phyloP scores from a whole-genome alignment of 176 grass and related monocot genomes.

The Oryza glumipatula region DNA sequence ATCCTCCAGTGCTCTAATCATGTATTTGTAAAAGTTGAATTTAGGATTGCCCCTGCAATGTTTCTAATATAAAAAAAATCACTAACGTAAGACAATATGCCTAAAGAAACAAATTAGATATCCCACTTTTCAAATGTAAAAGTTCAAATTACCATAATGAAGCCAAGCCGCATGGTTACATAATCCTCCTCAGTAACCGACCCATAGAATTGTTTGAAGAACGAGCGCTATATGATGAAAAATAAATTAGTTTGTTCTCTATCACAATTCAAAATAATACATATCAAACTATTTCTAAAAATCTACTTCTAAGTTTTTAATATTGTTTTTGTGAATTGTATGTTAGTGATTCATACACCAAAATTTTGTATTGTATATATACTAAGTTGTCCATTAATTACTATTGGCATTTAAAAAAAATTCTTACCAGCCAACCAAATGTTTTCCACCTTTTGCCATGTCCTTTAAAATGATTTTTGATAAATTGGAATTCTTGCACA shows the following conservation, averaged over 20 bases:
- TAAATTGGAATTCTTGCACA: slow-evolving; percentile 55
- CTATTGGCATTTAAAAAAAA: not conserved
- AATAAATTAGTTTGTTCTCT: not conserved
- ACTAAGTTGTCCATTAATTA: not conserved
- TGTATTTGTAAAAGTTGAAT: slow-evolving; percentile 87
- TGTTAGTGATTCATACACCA: not conserved
- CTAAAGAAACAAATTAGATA: not conserved
- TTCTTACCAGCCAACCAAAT: slow-evolving; percentile 62
- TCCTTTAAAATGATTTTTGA: slow-evolving; percentile 48
- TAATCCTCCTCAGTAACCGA: slow-evolving; percentile 71
- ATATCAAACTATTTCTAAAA: not conserved
- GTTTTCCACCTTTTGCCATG: slow-evolving; percentile 48
- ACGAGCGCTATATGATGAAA: slow-evolving; percentile 67
- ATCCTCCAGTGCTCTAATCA: slow-evolving; percentile 77
- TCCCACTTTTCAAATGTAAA: not conserved
- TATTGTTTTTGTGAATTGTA: not conserved
- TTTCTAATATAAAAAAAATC: slow-evolving; percentile 41
- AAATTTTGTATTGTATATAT: not conserved
- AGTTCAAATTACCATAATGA: slow-evolving; percentile 60
- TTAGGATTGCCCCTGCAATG: slow-evolving; percentile 70
- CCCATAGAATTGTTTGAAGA: slow-evolving; percentile 86
- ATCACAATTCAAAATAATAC: not conserved
- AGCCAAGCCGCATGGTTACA: slow-evolving; percentile 77
- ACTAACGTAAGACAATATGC: not conserved
- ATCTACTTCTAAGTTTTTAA: not conserved